phyloP scores from a whole-genome alignment of 176 grass and related monocot genomes.

The Musa itinerans region DNA sequence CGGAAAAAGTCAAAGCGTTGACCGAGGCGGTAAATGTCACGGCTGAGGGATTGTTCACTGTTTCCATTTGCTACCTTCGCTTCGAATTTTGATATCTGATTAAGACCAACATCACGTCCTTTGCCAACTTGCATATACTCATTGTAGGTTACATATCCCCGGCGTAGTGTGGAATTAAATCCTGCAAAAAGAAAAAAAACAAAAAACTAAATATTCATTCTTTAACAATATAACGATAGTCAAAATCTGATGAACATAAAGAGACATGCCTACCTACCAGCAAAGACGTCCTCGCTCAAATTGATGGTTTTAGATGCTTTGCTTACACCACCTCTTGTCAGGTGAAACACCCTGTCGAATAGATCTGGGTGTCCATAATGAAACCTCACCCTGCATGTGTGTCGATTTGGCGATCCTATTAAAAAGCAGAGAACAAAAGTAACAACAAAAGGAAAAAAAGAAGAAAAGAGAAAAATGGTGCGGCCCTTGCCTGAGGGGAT shows the following conservation, averaged over 20 bases:
- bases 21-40: constrained; percentile 81
- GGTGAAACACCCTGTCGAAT: constrained; percentile 86
- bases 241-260: constrained; percentile 2
- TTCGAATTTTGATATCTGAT: constrained; percentile 98
- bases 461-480: constrained; percentile 9
- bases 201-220: background rate
- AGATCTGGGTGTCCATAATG: constrained; percentile 97
- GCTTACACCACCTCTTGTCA: constrained; percentile 87
- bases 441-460: background rate
- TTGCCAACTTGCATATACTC: constrained; percentile 98
- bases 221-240: constrained; percentile 4
- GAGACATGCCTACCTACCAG: constrained; percentile 54
- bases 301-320: constrained; percentile 99
- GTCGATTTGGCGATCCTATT: background rate
- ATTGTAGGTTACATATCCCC: constrained; percentile 77
- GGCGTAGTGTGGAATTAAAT: constrained; percentile 81
- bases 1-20: constrained; percentile 79
- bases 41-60: constrained; percentile 85
- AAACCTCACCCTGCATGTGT: constrained; percentile 63
- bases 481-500: constrained; percentile 67
- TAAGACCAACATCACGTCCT: constrained; percentile 94
- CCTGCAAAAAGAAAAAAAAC: constrained; percentile 24
- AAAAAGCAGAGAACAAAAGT: background rate
- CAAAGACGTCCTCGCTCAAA: constrained; percentile 94
- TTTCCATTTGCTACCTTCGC: constrained; percentile 96